Conservation (phyloP, 2,329 filamentous ascomycete genomes). For the Stagonosporopsis cucurbitacearum region DNA sequence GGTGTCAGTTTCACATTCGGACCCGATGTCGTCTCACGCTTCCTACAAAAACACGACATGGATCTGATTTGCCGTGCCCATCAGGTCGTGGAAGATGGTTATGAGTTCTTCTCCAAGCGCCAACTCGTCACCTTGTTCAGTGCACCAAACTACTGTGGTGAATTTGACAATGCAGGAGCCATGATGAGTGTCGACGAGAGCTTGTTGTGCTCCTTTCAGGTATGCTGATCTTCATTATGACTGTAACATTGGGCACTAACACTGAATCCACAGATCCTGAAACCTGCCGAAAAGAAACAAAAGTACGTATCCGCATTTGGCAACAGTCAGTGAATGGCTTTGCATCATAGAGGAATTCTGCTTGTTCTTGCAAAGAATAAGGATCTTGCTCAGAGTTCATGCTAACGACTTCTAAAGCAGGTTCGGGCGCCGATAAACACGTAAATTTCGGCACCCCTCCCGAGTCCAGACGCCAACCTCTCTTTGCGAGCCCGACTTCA, state of each 20-base stretch:
- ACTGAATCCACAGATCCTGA: conserved; percentile 74
- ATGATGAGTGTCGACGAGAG: conserved; percentile 99
- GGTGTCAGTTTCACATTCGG: conserved; percentile 99
- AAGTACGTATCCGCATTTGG: conserved; percentile 90
- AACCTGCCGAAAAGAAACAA: conserved; percentile 99
- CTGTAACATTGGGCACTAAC: conserved; percentile 25
- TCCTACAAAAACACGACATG: conserved; percentile 99
- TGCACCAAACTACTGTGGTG: conserved; percentile 98
- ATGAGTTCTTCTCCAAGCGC: conserved; percentile 99
- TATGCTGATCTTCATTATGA: conserved; percentile 49
- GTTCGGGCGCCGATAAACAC: conserved; percentile 87
- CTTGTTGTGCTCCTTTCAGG: conserved; percentile 98
- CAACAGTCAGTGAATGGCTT: conserved; percentile 72
- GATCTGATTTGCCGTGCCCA: conserved; percentile 98
- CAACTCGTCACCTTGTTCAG: conserved; percentile 97
- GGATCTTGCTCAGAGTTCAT: conserved; percentile 45
- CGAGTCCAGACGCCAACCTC: conserved; percentile 41
- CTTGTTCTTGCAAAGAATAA: neutral
- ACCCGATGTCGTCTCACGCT: conserved; percentile 94
- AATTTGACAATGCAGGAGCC: conserved; percentile 98
- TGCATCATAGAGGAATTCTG: conserved; percentile 69
- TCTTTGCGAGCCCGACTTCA: conserved; percentile 35
- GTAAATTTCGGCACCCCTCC: conserved; percentile 41
- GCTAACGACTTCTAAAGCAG: conserved; percentile 71
- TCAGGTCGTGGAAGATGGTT: conserved; percentile 98